Evolutionary conservation across 1,284 basidiomycete species (phyloP).

Genomic region (Ustilago vetiveriae): DNA sequence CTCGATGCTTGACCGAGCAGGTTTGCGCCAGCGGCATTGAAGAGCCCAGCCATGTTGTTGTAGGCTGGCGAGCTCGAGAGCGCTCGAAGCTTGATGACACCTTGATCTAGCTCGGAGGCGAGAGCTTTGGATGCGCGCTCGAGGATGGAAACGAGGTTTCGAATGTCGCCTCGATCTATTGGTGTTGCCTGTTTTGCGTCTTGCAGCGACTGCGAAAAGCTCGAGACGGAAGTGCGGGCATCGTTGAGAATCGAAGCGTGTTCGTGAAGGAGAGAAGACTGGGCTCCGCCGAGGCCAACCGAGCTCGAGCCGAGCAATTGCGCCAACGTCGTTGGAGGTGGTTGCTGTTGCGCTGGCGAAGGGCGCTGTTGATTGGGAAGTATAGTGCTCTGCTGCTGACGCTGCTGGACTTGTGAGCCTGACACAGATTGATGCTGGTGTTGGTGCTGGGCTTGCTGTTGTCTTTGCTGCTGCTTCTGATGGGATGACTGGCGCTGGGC

Average conservation of each 20-base stretch:
- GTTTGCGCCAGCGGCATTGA: conserved; percentile 7
- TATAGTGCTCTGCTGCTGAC: conserved; percentile 8
- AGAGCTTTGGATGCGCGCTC: conserved; percentile 33
- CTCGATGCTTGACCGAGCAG: conserved; percentile 6
- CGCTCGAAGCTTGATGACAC: conserved; percentile 26
- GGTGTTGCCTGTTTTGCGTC: conserved; percentile 37
- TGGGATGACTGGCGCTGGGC: conserved; percentile 20
- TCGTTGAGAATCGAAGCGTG: conserved; percentile 34
- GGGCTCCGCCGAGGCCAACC: background rate
- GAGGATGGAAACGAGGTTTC: conserved; percentile 27
- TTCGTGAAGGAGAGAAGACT: conserved; percentile 27
- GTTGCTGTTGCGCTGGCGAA: conserved; percentile 13
- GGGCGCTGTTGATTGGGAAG: conserved; percentile 11
- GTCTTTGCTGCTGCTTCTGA: conserved; percentile 12
- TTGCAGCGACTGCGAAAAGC: conserved; percentile 24
- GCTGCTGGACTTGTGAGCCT: conserved; percentile 16
- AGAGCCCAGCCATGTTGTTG: conserved; percentile 16
- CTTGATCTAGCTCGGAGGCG: conserved; percentile 31
- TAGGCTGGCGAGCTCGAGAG: conserved; percentile 18
- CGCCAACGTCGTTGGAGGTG: conserved; percentile 14
- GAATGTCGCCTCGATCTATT: conserved; percentile 31
- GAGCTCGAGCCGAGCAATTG: conserved; percentile 25
- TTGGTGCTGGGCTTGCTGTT: conserved; percentile 13
- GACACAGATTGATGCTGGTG: conserved; percentile 12
- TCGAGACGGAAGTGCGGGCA: conserved; percentile 27